Percentiles rank a stretch among this genome's conserved stretches.
These are phyloP conservation scores for Aspergillus jensenii DNA, from an alignment of 2,329 filamentous ascomycete species.

Conservation along the genomic window DNA sequence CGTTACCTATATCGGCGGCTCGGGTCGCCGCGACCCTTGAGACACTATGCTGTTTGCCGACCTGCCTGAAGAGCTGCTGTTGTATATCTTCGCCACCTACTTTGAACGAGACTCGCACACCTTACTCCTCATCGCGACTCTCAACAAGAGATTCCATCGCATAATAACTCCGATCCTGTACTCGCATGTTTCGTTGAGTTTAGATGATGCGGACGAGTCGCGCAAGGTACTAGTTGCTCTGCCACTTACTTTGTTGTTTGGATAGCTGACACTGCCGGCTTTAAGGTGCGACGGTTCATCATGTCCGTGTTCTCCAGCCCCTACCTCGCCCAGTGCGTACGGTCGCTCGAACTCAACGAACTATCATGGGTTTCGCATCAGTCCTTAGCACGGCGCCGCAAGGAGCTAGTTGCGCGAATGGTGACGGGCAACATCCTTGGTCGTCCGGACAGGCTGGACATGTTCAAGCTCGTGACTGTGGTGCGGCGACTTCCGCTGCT, in stretches of 20 bases:
- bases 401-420: background rate
- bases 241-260: background rate
- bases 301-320: conserved; percentile 8
- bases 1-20: background rate
- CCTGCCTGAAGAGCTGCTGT: conserved; percentile 8
- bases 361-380: conserved; percentile 1
- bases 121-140: background rate
- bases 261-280: background rate
- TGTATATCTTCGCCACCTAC: background rate
- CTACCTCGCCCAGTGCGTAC: conserved; percentile 3
- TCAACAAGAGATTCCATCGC: conserved; percentile 3
- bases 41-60: conserved; percentile 7
- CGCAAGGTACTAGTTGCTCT: conserved; percentile 1
- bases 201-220: conserved; percentile 1
- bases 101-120: background rate
- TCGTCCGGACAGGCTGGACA: conserved; percentile 1
- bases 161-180: conserved; percentile 3
- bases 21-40: background rate
- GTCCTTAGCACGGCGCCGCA: background rate
- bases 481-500: conserved; percentile 3
- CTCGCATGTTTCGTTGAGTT: conserved; percentile 3
- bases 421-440: background rate
- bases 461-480: conserved; percentile 1
- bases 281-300: conserved; percentile 7
- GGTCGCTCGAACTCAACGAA: conserved; percentile 5